Conservation (phyloP, 2,329 filamentous ascomycete genomes). For the Monilinia fructicola region DNA sequence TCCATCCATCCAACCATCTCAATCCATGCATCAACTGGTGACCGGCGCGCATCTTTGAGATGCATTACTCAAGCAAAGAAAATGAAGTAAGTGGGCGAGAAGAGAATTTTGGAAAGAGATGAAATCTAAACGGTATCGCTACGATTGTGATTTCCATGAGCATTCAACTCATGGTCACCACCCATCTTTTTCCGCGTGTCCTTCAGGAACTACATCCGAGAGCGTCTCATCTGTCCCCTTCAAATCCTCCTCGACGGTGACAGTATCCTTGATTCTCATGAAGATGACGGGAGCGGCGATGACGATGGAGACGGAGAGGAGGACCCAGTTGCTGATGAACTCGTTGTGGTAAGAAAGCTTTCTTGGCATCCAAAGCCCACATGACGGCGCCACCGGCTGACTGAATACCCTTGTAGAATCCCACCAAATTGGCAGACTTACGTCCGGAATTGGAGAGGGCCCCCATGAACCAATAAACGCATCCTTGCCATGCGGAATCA, state of each 20-base stretch:
- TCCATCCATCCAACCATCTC: neutral
- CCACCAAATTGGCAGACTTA: slow-evolving; percentile 87
- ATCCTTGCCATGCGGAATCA: slow-evolving; percentile 88
- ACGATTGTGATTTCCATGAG: neutral
- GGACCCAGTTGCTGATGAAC: slow-evolving; percentile 74
- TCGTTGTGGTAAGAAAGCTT: slow-evolving; percentile 67
- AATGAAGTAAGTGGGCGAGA: neutral
- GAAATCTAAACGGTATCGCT: neutral
- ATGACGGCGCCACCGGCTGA: slow-evolving; percentile 80
- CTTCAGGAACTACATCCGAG: slow-evolving; percentile 58
- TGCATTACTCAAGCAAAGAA: neutral
- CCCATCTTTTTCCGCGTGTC: slow-evolving; percentile 26
- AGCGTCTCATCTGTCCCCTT: slow-evolving; percentile 81
- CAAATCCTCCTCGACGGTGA: slow-evolving; percentile 77
- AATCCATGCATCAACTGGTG: neutral
- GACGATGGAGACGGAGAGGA: slow-evolving; percentile 71
- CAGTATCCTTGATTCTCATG: slow-evolving; percentile 76
- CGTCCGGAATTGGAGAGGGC: slow-evolving; percentile 88
- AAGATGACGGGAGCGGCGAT: slow-evolving; percentile 78
- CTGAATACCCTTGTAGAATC: slow-evolving; percentile 88
- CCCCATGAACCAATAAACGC: slow-evolving; percentile 95
- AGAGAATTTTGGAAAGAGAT: neutral
- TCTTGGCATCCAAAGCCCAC: slow-evolving; percentile 65
- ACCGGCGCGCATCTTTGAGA: neutral
- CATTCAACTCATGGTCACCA: slow-evolving; percentile 10